Base-by-base conservation (phyloP, 192 early-diverging fungal species). In the Coemansia guatemalensis region DNA sequence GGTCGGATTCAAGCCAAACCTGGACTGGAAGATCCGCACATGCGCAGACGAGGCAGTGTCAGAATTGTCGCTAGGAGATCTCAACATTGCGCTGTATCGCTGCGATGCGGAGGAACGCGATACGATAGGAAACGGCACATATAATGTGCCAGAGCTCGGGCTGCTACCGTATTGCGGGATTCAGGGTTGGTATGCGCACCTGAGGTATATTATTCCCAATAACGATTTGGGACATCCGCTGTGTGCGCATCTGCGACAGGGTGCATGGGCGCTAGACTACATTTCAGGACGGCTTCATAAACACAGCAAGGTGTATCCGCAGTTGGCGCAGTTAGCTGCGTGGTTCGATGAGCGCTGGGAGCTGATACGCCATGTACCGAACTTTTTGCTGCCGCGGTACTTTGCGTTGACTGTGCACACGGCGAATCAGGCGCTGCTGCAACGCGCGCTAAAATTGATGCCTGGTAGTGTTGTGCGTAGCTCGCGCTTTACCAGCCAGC, bases 171-270 rank as follows among this genome's bases (percentile, higher is more conserved):
- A 97, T 69, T 92, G 91, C 69, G 97, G 97, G 5, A 64, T 99
- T 20, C 92, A 97, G 81, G 97, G 97, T 1, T 94, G 93, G 65
- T 86, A 93, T 60, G 89, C 93, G 22, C 87, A 89, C 4, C 82
- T 97, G 14, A 76, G 82, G n/a, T 83, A 86, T 3, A 90, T 95
- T 18, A 91, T 93, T 24, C 84, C 86, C 8, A 83, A 83, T 53
- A 99, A 96, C 64, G 90, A 99, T 69, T 75, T 98, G 65, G 94
- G 97, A 5, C 95, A 97, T 67, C 89, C 95, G 4, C 83, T 99
- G 54, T 97, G 92, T 65, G 82, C 71, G 24, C 93, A 99, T 59
- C 79, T 99, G 69, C 86, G 97, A 22, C 83, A 87, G 30, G 97
- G 97, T 6, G 68, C 82, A 30, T 99, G 97, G 97, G 90, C 94